These are phyloP conservation scores for Colletotrichum sansevieriae DNA, from an alignment of 2,329 filamentous ascomycete genomes.

Conservation along the genomic window DNA sequence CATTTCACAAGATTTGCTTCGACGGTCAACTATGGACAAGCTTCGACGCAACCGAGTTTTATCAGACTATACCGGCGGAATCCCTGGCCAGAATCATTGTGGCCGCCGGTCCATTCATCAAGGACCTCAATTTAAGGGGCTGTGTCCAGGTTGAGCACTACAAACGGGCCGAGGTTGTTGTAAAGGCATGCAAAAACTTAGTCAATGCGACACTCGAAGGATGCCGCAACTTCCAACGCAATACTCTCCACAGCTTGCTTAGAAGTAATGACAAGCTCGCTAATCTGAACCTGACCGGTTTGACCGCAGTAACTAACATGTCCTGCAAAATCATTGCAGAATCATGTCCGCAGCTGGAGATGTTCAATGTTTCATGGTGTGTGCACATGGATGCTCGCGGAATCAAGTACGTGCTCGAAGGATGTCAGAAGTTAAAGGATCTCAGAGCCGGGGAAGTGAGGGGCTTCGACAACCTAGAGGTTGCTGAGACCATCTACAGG, in stretches of 20 bases:
- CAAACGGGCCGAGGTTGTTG: slow-evolving; percentile 81
- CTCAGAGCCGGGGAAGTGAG: slow-evolving; percentile 84
- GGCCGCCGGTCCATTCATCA: slow-evolving; percentile 88
- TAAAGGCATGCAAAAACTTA: slow-evolving; percentile 88
- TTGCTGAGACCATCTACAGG: slow-evolving; percentile 81
- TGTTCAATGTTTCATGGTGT: slow-evolving; percentile 94
- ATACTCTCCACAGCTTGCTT: slow-evolving; percentile 83
- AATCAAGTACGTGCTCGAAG: slow-evolving; percentile 77
- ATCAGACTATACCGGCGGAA: slow-evolving; percentile 86
- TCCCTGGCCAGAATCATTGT: slow-evolving; percentile 88
- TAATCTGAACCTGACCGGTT: slow-evolving; percentile 88
- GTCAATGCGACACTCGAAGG: slow-evolving; percentile 91
- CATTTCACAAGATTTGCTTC: slow-evolving; percentile 87
- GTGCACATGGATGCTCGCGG: slow-evolving; percentile 84
- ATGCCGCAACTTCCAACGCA: slow-evolving; percentile 84
- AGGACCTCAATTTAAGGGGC: slow-evolving; percentile 89
- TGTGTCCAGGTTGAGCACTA: slow-evolving; percentile 90
- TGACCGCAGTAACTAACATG: slow-evolving; percentile 83
- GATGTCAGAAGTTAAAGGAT: slow-evolving; percentile 81
- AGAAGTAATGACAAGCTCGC: slow-evolving; percentile 80
- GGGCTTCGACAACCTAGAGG: slow-evolving; percentile 80
- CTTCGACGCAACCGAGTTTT: slow-evolving; percentile 88
- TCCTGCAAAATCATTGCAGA: slow-evolving; percentile 89
- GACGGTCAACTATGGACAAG: slow-evolving; percentile 94
- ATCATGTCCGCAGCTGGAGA: slow-evolving; percentile 84